Evolutionary conservation across 2,329 filamentous ascomycete genomes (phyloP).

Genomic region (Talaromyces piceae): DNA sequence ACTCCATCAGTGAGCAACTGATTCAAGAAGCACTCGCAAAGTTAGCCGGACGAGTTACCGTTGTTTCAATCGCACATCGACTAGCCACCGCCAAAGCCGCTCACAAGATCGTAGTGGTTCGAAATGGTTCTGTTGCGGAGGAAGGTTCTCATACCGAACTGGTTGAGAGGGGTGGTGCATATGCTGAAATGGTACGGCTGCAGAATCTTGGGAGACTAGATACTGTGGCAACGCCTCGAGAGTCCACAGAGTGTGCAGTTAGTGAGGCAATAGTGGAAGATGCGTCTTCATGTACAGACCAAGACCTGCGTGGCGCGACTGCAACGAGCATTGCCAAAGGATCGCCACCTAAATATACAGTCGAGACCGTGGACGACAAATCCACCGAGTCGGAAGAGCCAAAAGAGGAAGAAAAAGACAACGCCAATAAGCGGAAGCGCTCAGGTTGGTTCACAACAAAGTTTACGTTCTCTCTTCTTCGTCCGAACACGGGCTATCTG

Average conservation of each 20-base stretch:
- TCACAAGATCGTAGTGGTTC: constrained; percentile 94
- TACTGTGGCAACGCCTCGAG: background rate
- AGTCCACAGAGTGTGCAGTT: background rate
- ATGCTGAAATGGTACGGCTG: constrained; percentile 48
- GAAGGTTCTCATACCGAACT: constrained; percentile 82
- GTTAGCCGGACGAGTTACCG: constrained; percentile 77
- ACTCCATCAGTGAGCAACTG: constrained; percentile 92
- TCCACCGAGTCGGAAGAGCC: constrained; percentile 11
- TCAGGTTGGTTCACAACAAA: constrained; percentile 17
- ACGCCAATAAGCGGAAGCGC: constrained; percentile 7
- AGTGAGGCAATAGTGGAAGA: background rate
- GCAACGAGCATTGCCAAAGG: background rate
- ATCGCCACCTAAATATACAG: background rate
- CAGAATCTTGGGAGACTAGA: constrained; percentile 27
- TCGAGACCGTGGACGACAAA: constrained; percentile 3
- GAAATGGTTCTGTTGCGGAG: constrained; percentile 73
- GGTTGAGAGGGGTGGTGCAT: constrained; percentile 62
- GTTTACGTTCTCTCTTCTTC: constrained; percentile 25
- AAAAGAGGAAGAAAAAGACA: background rate
- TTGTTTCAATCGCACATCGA: constrained; percentile 91
- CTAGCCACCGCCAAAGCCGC: constrained; percentile 89
- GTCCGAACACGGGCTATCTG: constrained; percentile 34
- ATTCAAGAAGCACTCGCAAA: constrained; percentile 87
- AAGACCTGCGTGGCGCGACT: background rate
- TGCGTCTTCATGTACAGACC: background rate